A percentile compares a stretch with the other conserved stretches of the same genome.
phyloP scores from a whole-genome alignment of 2,329 filamentous ascomycete genomes.

The Hypomyces rosellus region DNA sequence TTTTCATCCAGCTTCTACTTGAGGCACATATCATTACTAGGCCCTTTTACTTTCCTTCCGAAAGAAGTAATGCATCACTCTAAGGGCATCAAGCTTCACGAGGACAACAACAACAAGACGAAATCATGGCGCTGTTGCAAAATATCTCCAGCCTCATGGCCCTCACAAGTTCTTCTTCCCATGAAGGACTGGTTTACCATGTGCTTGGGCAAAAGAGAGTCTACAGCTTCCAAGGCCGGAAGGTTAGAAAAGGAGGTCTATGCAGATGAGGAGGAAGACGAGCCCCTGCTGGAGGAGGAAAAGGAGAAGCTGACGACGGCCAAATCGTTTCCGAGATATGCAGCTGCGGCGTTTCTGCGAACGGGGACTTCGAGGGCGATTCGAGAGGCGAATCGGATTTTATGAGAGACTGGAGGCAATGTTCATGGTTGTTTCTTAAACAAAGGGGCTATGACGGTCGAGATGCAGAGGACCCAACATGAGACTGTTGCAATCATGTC shows the following conservation, averaged over 20 bases:
- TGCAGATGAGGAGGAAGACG: slow-evolving; percentile 16
- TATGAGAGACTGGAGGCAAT: slow-evolving; percentile 12
- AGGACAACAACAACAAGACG: background rate
- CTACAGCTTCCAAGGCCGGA: background rate
- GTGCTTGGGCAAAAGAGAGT: slow-evolving; percentile 9
- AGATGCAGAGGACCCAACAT: too few relatives aligned
- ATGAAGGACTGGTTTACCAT: slow-evolving; percentile 12
- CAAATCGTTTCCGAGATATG: slow-evolving; percentile 30
- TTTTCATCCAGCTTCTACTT: too few relatives aligned
- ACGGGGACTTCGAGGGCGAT: slow-evolving; percentile 37
- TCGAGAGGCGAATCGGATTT: slow-evolving; percentile 28
- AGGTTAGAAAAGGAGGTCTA: slow-evolving; percentile 1
- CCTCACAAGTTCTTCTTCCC: background rate
- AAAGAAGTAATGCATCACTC: slow-evolving; percentile 3
- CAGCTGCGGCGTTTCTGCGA: slow-evolving; percentile 34
- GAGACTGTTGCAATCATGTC: too few relatives aligned
- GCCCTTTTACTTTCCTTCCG: background rate
- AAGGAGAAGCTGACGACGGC: background rate
- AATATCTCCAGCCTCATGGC: slow-evolving; percentile 1
- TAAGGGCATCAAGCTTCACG: slow-evolving; percentile 2
- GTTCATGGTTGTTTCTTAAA: too few relatives aligned
- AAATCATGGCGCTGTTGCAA: background rate
- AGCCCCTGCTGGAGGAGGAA: slow-evolving; percentile 18
- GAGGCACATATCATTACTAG: background rate
- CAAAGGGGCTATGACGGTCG: too few relatives aligned